A percentile compares a stretch with the other conserved stretches of the same genome.
Conservation (phyloP, 371 early-diverging fungal species). For the Mucor sp. region DNA sequence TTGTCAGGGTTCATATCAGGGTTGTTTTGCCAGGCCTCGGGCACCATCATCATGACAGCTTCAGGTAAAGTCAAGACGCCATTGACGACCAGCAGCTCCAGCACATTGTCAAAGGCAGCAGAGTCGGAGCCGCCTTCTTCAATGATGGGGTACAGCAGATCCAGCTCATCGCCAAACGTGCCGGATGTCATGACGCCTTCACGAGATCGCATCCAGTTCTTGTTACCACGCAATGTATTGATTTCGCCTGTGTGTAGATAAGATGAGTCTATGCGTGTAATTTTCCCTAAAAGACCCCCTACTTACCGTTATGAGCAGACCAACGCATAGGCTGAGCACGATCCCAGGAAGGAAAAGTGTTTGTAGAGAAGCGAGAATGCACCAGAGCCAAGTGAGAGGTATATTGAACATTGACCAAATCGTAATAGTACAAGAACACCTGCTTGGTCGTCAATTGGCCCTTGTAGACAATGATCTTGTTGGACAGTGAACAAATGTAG, state of each 20-base stretch:
- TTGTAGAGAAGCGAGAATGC: constrained; percentile 97
- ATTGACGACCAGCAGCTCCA: constrained; percentile 94
- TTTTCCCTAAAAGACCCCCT: no score
- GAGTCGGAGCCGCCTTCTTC: constrained; percentile 97
- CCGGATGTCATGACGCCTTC: constrained; percentile 90
- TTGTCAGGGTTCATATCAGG: constrained; percentile 80
- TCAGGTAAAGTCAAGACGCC: constrained; percentile 91
- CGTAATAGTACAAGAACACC: constrained; percentile 89
- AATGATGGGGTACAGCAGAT: constrained; percentile 89
- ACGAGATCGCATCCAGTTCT: constrained; percentile 98
- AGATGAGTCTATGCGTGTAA: no score
- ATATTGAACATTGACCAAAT: constrained; percentile 80
- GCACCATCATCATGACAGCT: constrained; percentile 97
- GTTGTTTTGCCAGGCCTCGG: constrained; percentile 97
- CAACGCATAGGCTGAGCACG: constrained; percentile 97
- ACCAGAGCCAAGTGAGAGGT: constrained; percentile 92
- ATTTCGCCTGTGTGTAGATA: constrained; percentile 90
- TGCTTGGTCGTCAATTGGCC: constrained; percentile 93
- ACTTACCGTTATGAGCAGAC: constrained; percentile 96
- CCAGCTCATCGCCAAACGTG: constrained; percentile 78
- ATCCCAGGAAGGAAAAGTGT: constrained; percentile 98
- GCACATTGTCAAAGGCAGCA: constrained; percentile 93
- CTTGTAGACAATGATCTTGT: constrained; percentile 93
- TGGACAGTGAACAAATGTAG: constrained; percentile 93
- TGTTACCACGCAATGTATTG: constrained; percentile 97